These are phyloP conservation scores for Stagonosporopsis rhizophila DNA, from an alignment of 2,329 filamentous ascomycete genomes.

Conservation along the genomic window DNA sequence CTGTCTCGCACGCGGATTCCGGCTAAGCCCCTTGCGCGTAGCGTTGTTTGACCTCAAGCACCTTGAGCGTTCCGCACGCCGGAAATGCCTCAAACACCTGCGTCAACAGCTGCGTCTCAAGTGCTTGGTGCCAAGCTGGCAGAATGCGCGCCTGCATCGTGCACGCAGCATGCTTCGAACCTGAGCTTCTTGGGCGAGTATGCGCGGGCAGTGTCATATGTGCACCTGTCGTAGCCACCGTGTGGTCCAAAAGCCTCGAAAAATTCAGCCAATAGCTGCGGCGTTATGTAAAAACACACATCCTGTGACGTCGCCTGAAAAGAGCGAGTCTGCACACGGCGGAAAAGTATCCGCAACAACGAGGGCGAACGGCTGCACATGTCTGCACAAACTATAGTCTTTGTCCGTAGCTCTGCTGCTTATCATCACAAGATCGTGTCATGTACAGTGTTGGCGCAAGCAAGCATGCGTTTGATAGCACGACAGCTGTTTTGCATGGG, in stretches of 20 bases:
- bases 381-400: neutral
- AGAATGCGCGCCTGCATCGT: neutral
- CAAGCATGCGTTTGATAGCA: neutral
- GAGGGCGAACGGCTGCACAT: neutral
- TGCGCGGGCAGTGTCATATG: conserved; percentile 6
- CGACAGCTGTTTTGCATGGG: neutral
- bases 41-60: conserved; percentile 9
- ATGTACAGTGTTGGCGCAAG: neutral
- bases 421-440: neutral
- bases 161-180: conserved; percentile 9
- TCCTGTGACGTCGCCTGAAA: conserved; percentile 17
- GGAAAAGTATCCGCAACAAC: conserved; percentile 19
- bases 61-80: neutral
- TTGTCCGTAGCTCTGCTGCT: neutral
- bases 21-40: conserved; percentile 18
- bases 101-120: conserved; percentile 8
- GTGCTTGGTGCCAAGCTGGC: conserved; percentile 9
- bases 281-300: conserved; percentile 16
- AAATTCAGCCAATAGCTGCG: conserved; percentile 12
- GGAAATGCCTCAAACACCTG: conserved; percentile 30
- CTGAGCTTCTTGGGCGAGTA: conserved; percentile 2
- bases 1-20: conserved; percentile 18
- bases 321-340: conserved; percentile 6
- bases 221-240: conserved; percentile 13
- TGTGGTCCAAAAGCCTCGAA: conserved; percentile 12